phyloP scores from a whole-genome alignment of 331 rosid species.

The Quercus tomentella region DNA sequence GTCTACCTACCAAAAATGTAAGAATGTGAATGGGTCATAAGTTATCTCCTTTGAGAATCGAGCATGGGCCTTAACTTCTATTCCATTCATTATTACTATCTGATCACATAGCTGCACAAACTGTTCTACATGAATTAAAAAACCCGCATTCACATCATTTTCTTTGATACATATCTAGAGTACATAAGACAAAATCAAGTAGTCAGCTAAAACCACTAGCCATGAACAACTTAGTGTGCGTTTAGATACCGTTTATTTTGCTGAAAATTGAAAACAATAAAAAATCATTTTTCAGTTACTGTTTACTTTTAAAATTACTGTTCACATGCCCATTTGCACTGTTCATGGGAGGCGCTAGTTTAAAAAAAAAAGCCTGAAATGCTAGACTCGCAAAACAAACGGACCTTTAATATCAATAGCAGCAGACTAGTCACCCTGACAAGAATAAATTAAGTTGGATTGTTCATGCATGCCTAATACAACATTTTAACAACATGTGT shows the following conservation, averaged over 20 bases:
- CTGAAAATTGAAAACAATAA: too few relatives aligned
- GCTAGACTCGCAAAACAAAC: too few relatives aligned
- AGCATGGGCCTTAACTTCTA: not conserved
- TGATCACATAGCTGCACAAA: not conserved
- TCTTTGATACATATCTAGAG: not conserved
- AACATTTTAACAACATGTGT: not conserved
- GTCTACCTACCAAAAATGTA: not conserved
- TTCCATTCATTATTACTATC: not conserved
- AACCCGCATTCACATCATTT: not conserved
- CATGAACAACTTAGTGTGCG: not conserved
- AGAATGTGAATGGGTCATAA: not conserved
- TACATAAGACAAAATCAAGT: not conserved
- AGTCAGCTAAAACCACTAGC: not conserved
- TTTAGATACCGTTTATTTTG: too few relatives aligned
- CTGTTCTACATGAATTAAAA: too few relatives aligned
- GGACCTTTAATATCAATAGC: not conserved
- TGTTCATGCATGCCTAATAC: not conserved
- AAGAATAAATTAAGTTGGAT: not conserved
- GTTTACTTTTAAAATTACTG: too few relatives aligned
- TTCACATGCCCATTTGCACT: too few relatives aligned
- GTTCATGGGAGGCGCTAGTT: too few relatives aligned
- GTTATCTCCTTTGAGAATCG: not conserved
- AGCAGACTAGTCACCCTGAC: not conserved
- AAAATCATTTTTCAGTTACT: too few relatives aligned
- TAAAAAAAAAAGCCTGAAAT: too few relatives aligned